phyloP scores from a whole-genome alignment of 495 filamentous ascomycete genomes.

The Tuber aestivum region DNA sequence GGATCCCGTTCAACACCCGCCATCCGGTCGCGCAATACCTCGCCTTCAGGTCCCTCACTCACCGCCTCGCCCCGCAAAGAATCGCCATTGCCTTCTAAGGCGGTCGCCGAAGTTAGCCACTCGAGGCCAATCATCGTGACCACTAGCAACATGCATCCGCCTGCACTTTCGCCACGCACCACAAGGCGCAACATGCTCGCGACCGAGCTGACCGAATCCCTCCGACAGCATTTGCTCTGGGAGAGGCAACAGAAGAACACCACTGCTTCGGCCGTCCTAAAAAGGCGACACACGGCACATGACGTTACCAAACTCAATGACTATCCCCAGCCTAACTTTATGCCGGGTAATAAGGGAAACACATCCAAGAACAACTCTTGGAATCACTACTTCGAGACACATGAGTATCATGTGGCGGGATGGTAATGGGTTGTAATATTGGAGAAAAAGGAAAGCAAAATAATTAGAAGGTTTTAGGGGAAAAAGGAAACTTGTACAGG shows the following conservation, averaged over 20 bases:
- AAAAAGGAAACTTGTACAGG: constrained; percentile 12
- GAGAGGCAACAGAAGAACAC: constrained; percentile 85
- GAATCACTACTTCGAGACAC: constrained; percentile 61
- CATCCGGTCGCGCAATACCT: constrained; percentile 67
- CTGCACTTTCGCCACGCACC: constrained; percentile 75
- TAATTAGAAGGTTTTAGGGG: constrained; percentile 16
- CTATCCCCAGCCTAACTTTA: constrained; percentile 34
- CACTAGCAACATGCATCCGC: constrained; percentile 59
- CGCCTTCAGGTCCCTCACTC: constrained; percentile 67
- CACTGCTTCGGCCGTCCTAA: constrained; percentile 79
- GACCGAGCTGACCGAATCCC: constrained; percentile 79
- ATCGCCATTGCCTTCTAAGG: constrained; percentile 29
- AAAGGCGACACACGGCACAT: constrained; percentile 84
- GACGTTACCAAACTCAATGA: constrained; percentile 40
- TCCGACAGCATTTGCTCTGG: constrained; percentile 73
- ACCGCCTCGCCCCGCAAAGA: constrained; percentile 60
- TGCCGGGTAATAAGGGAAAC: constrained; percentile 45
- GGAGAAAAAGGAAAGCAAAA: constrained; percentile 29
- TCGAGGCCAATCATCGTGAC: constrained; percentile 84
- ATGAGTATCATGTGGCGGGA: constrained; percentile 65
- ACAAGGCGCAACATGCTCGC: constrained; percentile 96
- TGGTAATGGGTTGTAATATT: constrained; percentile 50
- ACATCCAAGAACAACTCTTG: constrained; percentile 55
- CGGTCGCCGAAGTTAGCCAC: constrained; percentile 57
- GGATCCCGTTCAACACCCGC: constrained; percentile 77